Evolutionary conservation across 495 filamentous ascomycete species (phyloP).

Genomic region (Daldinia concentrica): DNA sequence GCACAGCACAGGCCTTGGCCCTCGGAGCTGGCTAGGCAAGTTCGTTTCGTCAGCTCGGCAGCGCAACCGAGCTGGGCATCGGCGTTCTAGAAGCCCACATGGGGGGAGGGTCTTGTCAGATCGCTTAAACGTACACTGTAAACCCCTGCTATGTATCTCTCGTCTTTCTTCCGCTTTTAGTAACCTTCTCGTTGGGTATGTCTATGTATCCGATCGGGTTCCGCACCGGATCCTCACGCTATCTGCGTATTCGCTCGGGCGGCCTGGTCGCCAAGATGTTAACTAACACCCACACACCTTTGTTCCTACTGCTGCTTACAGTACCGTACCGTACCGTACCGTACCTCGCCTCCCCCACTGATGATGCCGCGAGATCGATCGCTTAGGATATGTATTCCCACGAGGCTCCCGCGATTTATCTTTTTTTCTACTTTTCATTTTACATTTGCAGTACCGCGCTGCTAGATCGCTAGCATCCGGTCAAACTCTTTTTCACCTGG

Average conservation of each 20-base stretch:
- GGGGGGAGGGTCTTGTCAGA: conserved; percentile 23
- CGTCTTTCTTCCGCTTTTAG: conserved; percentile 33
- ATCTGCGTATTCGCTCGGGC: conserved; percentile 26
- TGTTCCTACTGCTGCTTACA: neutral
- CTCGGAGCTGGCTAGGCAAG: neutral
- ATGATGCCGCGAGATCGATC: conserved; percentile 28
- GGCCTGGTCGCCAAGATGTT: no score
- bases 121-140: conserved; percentile 18
- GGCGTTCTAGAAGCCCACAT: conserved; percentile 36
- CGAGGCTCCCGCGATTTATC: conserved; percentile 22
- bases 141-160: conserved; percentile 3
- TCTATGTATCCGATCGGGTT: neutral
- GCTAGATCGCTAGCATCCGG: conserved; percentile 8
- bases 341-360: neutral
- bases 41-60: conserved; percentile 32
- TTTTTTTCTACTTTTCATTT: conserved; percentile 1
- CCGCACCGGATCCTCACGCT: conserved; percentile 14
- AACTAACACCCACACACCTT: neutral
- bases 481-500: neutral
- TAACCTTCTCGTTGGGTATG: conserved; percentile 38
- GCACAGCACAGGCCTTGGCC: conserved; percentile 4
- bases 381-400: conserved; percentile 11
- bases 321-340: no score
- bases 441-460: conserved; percentile 5
- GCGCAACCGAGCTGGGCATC: conserved; percentile 27